These are phyloP conservation scores for Fusarium sp. DNA, from an alignment of 2,329 filamentous ascomycete genomes.

Conservation along the genomic window DNA sequence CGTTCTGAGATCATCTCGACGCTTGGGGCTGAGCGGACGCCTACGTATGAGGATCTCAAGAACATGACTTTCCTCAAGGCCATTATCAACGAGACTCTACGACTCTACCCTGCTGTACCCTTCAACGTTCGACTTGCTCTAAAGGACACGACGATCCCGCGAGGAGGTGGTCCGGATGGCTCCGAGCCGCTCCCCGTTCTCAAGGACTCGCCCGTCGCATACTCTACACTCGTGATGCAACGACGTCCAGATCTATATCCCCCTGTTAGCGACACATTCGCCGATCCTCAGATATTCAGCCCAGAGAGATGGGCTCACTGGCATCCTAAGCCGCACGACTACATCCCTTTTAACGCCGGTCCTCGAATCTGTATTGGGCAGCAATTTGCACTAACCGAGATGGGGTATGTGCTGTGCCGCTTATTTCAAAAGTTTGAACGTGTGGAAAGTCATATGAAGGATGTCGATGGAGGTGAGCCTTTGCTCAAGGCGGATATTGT, in stretches of 20 bases:
- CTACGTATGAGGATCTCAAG: slow-evolving; percentile 84
- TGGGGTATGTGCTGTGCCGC: slow-evolving; percentile 75
- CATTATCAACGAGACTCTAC: slow-evolving; percentile 78
- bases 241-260: slow-evolving; percentile 71
- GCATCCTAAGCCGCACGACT: slow-evolving; percentile 74
- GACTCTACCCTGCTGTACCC: slow-evolving; percentile 80
- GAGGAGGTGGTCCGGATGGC: slow-evolving; percentile 72
- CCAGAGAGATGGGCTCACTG: slow-evolving; percentile 73
- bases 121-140: slow-evolving; percentile 80
- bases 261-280: slow-evolving; percentile 54
- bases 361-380: slow-evolving; percentile 80
- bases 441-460: slow-evolving; percentile 65
- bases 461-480: slow-evolving; percentile 63
- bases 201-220: slow-evolving; percentile 72
- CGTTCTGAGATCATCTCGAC: slow-evolving; percentile 74
- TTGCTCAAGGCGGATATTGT: slow-evolving; percentile 68
- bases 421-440: slow-evolving; percentile 76
- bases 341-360: slow-evolving; percentile 79
- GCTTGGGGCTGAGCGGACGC: slow-evolving; percentile 69
- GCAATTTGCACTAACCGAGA: slow-evolving; percentile 83
- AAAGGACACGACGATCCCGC: slow-evolving; percentile 77
- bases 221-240: slow-evolving; percentile 77
- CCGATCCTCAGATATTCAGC: slow-evolving; percentile 61
- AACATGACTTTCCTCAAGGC: slow-evolving; percentile 83
- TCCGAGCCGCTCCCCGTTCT: slow-evolving; percentile 69